A percentile compares a stretch with the other conserved stretches of the same genome.
phyloP scores from a whole-genome alignment of 2,329 filamentous ascomycete species.

The Aspergillus carbonarius region DNA sequence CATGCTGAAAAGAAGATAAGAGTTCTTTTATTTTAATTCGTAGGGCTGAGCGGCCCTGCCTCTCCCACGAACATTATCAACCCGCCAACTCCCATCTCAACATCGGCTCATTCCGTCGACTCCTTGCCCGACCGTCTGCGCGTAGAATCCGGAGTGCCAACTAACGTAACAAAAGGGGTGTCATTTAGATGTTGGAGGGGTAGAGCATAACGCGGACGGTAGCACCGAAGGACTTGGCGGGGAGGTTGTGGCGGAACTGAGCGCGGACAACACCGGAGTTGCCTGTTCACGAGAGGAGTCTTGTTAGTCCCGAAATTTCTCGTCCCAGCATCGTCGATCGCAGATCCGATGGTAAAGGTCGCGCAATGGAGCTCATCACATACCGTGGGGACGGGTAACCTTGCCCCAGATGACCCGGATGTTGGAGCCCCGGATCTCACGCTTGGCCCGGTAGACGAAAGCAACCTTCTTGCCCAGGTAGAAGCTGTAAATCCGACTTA shows the following conservation, averaged over 20 bases:
- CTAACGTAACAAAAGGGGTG: constrained; percentile 34
- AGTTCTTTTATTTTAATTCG: constrained; percentile 39
- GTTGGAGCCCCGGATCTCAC: constrained; percentile 95
- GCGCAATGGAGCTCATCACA: constrained; percentile 30
- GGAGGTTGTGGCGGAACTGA: constrained; percentile 95
- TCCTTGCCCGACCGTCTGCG: constrained; percentile 39
- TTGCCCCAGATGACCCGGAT: constrained; percentile 99
- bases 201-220: constrained; percentile 97
- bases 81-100: constrained; percentile 41
- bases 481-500: constrained; percentile 58
- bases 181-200: constrained; percentile 89
- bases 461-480: constrained; percentile 99
- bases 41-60: constrained; percentile 40
- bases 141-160: constrained; percentile 38
- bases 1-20: constrained; percentile 29
- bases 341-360: constrained; percentile 1
- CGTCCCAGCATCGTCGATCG: neutral
- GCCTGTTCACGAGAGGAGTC: constrained; percentile 52
- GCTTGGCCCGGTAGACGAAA: constrained; percentile 95
- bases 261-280: constrained; percentile 98
- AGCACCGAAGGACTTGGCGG: constrained; percentile 93
- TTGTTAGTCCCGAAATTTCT: constrained; percentile 9
- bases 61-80: constrained; percentile 43
- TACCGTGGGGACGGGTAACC: constrained; percentile 93
- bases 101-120: constrained; percentile 40